Evolutionary conservation across 1,284 basidiomycete genomes (phyloP).

Genomic region (Boletellus deceptivus): DNA sequence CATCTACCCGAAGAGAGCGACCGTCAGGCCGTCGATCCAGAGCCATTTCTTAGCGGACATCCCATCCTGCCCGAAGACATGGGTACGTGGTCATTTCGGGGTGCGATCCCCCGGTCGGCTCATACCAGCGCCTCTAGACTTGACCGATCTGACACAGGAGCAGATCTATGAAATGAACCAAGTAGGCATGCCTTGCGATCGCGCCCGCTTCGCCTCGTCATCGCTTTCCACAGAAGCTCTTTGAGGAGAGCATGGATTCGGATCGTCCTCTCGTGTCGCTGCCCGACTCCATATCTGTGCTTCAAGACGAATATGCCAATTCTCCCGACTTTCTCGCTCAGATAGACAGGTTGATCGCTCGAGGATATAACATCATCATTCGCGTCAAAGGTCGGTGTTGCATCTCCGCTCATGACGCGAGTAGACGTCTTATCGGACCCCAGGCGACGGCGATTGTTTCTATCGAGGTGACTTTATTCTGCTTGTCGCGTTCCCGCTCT

Average conservation of each 20-base stretch:
- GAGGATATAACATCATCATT: conserved; percentile 63
- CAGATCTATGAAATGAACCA: conserved; percentile 53
- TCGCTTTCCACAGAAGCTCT: conserved; percentile 36
- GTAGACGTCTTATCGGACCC: conserved; percentile 9
- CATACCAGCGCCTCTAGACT: conserved; percentile 21
- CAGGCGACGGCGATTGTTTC: conserved; percentile 80
- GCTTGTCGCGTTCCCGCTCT: conserved; percentile 7
- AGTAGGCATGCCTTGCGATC: conserved; percentile 22
- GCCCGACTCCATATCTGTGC: conserved; percentile 45
- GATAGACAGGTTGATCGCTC: conserved; percentile 57
- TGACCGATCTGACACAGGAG: conserved; percentile 32
- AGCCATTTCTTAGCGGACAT: conserved; percentile 29
- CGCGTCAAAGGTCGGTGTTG: conserved; percentile 58
- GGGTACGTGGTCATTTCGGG: conserved; percentile 16
- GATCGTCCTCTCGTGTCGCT: conserved; percentile 51
- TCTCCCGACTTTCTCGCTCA: conserved; percentile 58
- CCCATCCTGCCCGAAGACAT: conserved; percentile 32
- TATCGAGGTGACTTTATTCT: conserved; percentile 58
- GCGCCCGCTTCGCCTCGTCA: conserved; percentile 3
- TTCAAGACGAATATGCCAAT: conserved; percentile 66
- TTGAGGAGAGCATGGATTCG: conserved; percentile 47
- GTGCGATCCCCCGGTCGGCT: background rate
- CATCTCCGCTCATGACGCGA: conserved; percentile 34
- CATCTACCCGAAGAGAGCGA: conserved; percentile 22
- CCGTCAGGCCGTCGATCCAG: conserved; percentile 1